Evolutionary conservation across 208 protist genomes (phyloP).

Genomic region (Endotrypanum monterogeii): DNA sequence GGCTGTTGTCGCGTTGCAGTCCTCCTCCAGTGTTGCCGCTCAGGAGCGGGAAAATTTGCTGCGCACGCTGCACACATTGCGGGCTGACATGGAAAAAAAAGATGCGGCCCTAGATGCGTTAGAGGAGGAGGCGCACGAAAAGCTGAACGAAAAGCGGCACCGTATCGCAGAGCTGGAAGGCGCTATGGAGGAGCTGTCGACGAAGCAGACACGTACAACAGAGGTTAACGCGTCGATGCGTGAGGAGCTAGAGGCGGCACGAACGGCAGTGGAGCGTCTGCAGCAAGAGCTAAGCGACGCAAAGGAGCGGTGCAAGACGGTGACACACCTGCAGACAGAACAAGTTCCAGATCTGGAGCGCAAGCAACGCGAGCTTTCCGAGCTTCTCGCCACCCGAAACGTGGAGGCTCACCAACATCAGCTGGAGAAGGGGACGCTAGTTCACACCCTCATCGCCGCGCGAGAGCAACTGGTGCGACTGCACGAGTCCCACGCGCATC

Average conservation of each 20-base stretch:
- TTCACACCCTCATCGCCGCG: conserved; percentile 34
- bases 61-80: conserved; percentile 73
- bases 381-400: conserved; percentile 30
- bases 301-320: not conserved
- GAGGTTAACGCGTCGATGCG: conserved; percentile 36
- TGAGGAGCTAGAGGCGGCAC: conserved; percentile 29
- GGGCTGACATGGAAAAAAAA: conserved; percentile 60
- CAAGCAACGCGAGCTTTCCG: conserved; percentile 22
- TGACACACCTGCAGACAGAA: conserved; percentile 8
- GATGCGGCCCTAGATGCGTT: conserved; percentile 52
- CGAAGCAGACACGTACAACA: conserved; percentile 27
- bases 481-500: conserved; percentile 24
- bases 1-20: conserved; percentile 12
- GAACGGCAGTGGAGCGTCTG: conserved; percentile 20
- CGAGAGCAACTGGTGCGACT: conserved; percentile 51
- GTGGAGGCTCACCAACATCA: conserved; percentile 29
- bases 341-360: conserved; percentile 28
- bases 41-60: conserved; percentile 74
- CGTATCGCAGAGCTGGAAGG: conserved; percentile 64
- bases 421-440: conserved; percentile 37
- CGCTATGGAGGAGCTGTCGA: conserved; percentile 31
- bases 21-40: conserved; percentile 10
- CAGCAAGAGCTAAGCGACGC: conserved; percentile 21
- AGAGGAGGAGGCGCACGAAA: conserved; percentile 68
- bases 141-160: conserved; percentile 73